A percentile compares a stretch with the other conserved stretches of the same genome.
Evolutionary conservation across 2,329 filamentous ascomycete genomes (phyloP).

Genomic region (Zymoseptoria brevis): DNA sequence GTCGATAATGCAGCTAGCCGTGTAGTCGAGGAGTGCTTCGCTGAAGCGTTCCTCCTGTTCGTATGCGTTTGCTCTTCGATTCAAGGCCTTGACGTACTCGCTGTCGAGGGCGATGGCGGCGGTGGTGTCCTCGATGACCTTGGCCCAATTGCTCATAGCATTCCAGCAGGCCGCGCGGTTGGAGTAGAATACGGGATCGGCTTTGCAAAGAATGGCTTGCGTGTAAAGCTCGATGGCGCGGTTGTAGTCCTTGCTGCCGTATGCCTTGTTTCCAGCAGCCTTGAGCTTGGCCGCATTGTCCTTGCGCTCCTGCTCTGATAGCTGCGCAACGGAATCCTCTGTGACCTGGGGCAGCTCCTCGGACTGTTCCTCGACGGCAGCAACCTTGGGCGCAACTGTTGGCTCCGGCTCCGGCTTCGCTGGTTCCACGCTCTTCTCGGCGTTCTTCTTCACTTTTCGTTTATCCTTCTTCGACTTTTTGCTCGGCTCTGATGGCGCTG

Average conservation of each 20-base stretch:
- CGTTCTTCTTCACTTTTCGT: constrained; percentile 76
- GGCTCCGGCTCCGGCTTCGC: constrained; percentile 11
- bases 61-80: constrained; percentile 92
- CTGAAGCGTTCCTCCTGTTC: constrained; percentile 87
- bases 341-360: constrained; percentile 45
- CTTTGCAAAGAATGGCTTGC: constrained; percentile 92
- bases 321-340: constrained; percentile 35
- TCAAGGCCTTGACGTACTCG: constrained; percentile 95
- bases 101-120: constrained; percentile 88
- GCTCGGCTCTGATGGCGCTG: constrained; percentile 39
- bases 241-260: constrained; percentile 88
- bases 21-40: constrained; percentile 94
- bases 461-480: constrained; percentile 86
- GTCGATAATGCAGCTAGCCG: constrained; percentile 97
- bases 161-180: constrained; percentile 98
- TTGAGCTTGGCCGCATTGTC: constrained; percentile 87
- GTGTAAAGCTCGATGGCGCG: constrained; percentile 91
- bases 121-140: constrained; percentile 93
- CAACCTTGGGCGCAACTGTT: constrained; percentile 21
- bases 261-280: constrained; percentile 91
- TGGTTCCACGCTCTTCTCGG: constrained; percentile 21
- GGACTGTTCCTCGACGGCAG: constrained; percentile 30
- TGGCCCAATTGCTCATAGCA: constrained; percentile 84
- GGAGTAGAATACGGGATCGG: constrained; percentile 96
- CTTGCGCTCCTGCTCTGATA: constrained; percentile 62